Base-by-base conservation (phyloP, 2,329 filamentous ascomycete species). In the Trichophyton mentagrophytes region DNA sequence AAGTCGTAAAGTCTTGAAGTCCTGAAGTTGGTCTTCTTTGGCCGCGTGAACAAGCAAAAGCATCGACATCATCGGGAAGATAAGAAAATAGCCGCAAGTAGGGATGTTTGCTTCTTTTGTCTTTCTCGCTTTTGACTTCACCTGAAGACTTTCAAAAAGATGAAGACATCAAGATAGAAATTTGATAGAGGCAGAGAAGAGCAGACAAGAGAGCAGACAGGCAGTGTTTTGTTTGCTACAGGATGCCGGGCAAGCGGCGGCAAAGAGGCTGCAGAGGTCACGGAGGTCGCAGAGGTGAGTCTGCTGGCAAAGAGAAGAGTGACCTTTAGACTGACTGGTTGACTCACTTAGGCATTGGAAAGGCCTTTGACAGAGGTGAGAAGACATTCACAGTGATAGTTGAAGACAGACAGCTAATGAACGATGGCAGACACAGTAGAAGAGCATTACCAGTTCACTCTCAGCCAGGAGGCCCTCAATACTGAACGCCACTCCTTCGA, bases 391-490 rank as follows among this genome's bases (percentile, higher is more conserved):
- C 33, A 9, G 33, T 38, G 3, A 38, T 13, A 3, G 9, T 13
- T 4, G 46, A 51, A 15, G 20, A 5, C 25, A 30, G 46, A n/a
- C n/a, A 20, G 22, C 17, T 9, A 5, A 47, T 22, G 20, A 7
- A 22, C 3, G 44, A 17, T 22, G 11, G 30, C 17, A 56, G 51
- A 9, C 13, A 33, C n/a, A 11, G 51, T 30, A 3, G 38, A 30
- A 40, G 55, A 57, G 33, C 38, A 38, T 9, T 30, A 30, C 27
- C 20, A 13, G 55, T 47, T 74, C 60, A 80, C 79, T 1, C 75
- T 86, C 70, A 75, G 77, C 64, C 79, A 85, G 65, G 82, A 84
- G 70, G 82, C 82, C 40, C 77, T 76, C 22, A 83, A 82, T 66
- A 83, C 81, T 11, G 80, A 79, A 67, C 75, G 72, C 17, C 78